phyloP scores from a whole-genome alignment of 1,139 yeast species.

The Meyerozyma athensensis region DNA sequence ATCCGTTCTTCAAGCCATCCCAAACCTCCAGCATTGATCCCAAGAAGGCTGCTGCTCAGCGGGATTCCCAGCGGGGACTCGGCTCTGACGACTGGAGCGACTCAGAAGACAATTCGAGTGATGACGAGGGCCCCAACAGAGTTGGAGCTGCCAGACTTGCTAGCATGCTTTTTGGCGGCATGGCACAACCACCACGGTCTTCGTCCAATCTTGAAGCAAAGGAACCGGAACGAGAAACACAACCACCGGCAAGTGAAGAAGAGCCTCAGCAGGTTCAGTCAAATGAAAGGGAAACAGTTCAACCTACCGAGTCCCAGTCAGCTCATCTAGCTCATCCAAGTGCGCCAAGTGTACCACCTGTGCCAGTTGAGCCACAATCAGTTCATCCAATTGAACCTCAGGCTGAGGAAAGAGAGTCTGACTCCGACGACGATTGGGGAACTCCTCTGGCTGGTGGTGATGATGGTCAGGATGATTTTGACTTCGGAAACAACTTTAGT shows the following conservation, averaged over 20 bases:
- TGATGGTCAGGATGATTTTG: not conserved
- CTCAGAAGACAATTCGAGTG: conserved; percentile 50
- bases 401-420: not conserved
- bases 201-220: conserved; percentile 12
- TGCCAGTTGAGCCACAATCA: conserved; percentile 4
- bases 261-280: no score
- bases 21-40: conserved; percentile 40
- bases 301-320: conserved; percentile 11
- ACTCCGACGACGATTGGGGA: conserved; percentile 11
- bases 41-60: conserved; percentile 56
- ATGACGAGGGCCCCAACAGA: conserved; percentile 46
- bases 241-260: no score
- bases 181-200: conserved; percentile 43
- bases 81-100: conserved; percentile 56
- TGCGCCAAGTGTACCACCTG: conserved; percentile 7
- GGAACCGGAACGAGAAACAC: no score
- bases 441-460: conserved; percentile 11
- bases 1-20: conserved; percentile 49
- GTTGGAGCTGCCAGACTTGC: conserved; percentile 63
- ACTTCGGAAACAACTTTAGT: conserved; percentile 8
- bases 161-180: conserved; percentile 57
- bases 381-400: not conserved
- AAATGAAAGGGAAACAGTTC: conserved; percentile 4
- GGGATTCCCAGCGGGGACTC: conserved; percentile 61
- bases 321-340: conserved; percentile 9